These are phyloP conservation scores for Candida glucosophila DNA, from an alignment of 1,139 yeast species.

Conservation along the genomic window DNA sequence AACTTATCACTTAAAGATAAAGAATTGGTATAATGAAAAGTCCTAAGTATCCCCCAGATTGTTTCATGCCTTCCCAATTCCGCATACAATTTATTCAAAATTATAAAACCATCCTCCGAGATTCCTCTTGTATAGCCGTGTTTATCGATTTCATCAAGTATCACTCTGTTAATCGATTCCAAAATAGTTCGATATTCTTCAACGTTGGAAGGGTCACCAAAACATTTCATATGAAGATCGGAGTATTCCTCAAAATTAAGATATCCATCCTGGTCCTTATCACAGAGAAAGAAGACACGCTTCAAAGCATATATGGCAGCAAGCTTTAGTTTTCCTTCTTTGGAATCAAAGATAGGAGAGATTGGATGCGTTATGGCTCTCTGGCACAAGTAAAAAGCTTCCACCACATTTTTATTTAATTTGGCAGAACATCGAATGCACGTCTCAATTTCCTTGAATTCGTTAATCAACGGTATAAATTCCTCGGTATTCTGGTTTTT, in stretches of 20 bases:
- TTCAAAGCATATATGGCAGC: slow-evolving; percentile 68
- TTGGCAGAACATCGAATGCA: slow-evolving; percentile 85
- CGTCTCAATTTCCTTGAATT: slow-evolving; percentile 89
- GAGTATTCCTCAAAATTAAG: slow-evolving; percentile 63
- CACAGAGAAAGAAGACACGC: slow-evolving; percentile 77
- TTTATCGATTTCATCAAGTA: slow-evolving; percentile 15
- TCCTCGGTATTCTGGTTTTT: slow-evolving; percentile 52
- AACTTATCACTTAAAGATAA: slow-evolving; percentile 73
- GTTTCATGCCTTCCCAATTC: slow-evolving; percentile 94
- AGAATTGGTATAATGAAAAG: slow-evolving; percentile 87
- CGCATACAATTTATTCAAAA: slow-evolving; percentile 71
- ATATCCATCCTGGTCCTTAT: slow-evolving; percentile 82
- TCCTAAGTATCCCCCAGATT: slow-evolving; percentile 85
- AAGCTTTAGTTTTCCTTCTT: slow-evolving; percentile 74
- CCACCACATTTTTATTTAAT: slow-evolving; percentile 71
- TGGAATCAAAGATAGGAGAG: slow-evolving; percentile 91
- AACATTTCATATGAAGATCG: slow-evolving; percentile 66
- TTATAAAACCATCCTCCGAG: slow-evolving; percentile 66
- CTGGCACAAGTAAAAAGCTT: slow-evolving; percentile 85
- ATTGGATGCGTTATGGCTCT: slow-evolving; percentile 88
- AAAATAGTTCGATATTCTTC: slow-evolving; percentile 25
- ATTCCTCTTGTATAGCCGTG: slow-evolving; percentile 47
- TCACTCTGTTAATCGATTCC: slow-evolving; percentile 14
- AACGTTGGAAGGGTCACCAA: slow-evolving; percentile 35
- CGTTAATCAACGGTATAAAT: slow-evolving; percentile 76